phyloP scores from a whole-genome alignment of 2,329 filamentous ascomycete species.

The Colletotrichum echinochloae region DNA sequence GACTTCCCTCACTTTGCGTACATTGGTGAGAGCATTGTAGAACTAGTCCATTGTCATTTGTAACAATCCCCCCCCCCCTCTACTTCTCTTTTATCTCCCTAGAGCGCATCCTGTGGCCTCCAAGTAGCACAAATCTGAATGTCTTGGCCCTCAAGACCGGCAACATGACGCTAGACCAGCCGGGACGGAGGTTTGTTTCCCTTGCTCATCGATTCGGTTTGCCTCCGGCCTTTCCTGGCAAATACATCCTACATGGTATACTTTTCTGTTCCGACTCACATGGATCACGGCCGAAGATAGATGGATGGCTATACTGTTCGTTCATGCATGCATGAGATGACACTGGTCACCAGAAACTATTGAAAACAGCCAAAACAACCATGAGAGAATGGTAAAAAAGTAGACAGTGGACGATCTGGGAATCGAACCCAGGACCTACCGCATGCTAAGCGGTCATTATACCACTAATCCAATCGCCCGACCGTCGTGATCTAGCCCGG shows the following conservation, averaged over 20 bases:
- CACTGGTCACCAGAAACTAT: no score
- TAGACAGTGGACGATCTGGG: neutral
- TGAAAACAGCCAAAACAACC: neutral
- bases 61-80: neutral
- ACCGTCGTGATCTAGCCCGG: constrained; percentile 32
- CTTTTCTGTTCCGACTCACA: neutral
- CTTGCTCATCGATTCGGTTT: neutral
- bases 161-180: neutral
- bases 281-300: neutral
- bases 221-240: neutral
- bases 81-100: neutral
- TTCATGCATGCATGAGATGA: no score
- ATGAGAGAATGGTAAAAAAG: neutral
- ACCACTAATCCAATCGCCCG: constrained; percentile 25
- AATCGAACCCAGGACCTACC: constrained; percentile 25
- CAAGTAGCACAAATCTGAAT: neutral
- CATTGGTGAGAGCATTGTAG: constrained; percentile 40
- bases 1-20: constrained; percentile 39
- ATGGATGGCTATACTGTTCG: no score
- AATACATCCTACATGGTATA: neutral
- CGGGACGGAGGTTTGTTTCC: neutral
- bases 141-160: neutral
- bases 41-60: constrained; percentile 35
- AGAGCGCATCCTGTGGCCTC: neutral
- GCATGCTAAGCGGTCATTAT: constrained; percentile 28